Conservation (phyloP, 352 stramenopile species). For the Phytopythium chamaehyphon region DNA sequence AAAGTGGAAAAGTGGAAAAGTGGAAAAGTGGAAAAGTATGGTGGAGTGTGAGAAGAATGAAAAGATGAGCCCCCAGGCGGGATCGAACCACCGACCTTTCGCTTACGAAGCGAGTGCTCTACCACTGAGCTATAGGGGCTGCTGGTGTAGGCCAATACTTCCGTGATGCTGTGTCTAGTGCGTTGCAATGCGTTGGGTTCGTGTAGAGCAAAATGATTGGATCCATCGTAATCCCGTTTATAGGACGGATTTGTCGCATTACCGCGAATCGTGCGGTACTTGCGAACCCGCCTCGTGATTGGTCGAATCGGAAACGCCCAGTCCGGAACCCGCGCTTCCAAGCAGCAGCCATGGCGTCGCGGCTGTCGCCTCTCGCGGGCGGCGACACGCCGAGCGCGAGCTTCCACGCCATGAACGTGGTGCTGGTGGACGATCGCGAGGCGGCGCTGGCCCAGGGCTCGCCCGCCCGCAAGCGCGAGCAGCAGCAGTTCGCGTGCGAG, state of each 20-base stretch:
- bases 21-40: not conserved
- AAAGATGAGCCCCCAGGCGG: slow-evolving; percentile 3
- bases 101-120: slow-evolving; percentile 3
- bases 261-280: too few relatives aligned
- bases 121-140: slow-evolving; percentile 3
- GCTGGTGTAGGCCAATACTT: too few relatives aligned
- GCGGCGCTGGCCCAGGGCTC: not conserved
- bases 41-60: not conserved
- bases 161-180: too few relatives aligned
- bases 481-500: slow-evolving; percentile 25
- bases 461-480: slow-evolving; percentile 4
- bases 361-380: not conserved
- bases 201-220: too few relatives aligned
- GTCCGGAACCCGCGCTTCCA: too few relatives aligned
- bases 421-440: not conserved
- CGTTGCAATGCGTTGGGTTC: too few relatives aligned
- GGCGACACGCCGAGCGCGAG: slow-evolving; percentile 2
- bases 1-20: too few relatives aligned
- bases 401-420: slow-evolving; percentile 8
- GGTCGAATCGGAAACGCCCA: too few relatives aligned
- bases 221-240: too few relatives aligned
- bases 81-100: slow-evolving; percentile 3
- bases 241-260: too few relatives aligned
- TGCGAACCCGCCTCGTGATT: too few relatives aligned
- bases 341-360: too few relatives aligned